Percentiles rank a stretch among this genome's conserved stretches.
Evolutionary conservation across 805 yeast species (phyloP).

Genomic region (Suhomyces xylopsoci): DNA sequence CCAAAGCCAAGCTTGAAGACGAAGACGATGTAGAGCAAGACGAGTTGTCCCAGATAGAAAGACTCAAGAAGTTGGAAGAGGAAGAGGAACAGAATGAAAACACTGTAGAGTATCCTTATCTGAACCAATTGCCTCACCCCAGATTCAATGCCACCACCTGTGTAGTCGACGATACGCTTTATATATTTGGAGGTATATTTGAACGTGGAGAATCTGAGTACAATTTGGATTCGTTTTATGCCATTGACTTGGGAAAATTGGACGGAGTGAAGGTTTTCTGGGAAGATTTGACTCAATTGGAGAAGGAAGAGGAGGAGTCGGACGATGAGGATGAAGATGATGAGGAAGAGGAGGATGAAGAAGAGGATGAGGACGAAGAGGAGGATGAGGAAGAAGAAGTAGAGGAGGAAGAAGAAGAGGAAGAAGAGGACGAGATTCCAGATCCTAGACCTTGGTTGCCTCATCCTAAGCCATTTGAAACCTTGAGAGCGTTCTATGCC

Average conservation of each 20-base stretch:
- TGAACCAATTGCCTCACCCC: slow-evolving; percentile 74
- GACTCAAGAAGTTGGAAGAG: slow-evolving; percentile 34
- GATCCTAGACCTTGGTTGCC: slow-evolving; percentile 97
- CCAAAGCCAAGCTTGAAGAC: slow-evolving; percentile 68
- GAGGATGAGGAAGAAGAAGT: slow-evolving; percentile 62
- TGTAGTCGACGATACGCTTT: slow-evolving; percentile 79
- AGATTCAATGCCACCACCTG: slow-evolving; percentile 84
- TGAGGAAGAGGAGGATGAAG: slow-evolving; percentile 58
- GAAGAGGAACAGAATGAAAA: slow-evolving; percentile 40
- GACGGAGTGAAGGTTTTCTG: slow-evolving; percentile 87
- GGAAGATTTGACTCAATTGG: slow-evolving; percentile 74
- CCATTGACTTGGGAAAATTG: slow-evolving; percentile 78
- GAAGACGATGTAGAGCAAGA: slow-evolving; percentile 40
- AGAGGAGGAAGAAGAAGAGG: slow-evolving; percentile 54
- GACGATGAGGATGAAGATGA: slow-evolving; percentile 64
- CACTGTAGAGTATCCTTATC: slow-evolving; percentile 51
- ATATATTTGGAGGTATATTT: slow-evolving; percentile 87
- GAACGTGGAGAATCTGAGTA: slow-evolving; percentile 86
- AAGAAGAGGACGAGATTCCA: slow-evolving; percentile 67
- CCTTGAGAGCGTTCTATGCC: slow-evolving; percentile 75
- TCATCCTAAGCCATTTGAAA: slow-evolving; percentile 92
- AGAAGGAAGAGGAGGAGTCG: slow-evolving; percentile 51
- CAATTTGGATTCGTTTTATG: slow-evolving; percentile 78
- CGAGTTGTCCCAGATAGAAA: slow-evolving; percentile 35
- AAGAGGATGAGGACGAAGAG: slow-evolving; percentile 44